Conservation (phyloP, 2,329 filamentous ascomycete species). For the Ciborinia camelliae region DNA sequence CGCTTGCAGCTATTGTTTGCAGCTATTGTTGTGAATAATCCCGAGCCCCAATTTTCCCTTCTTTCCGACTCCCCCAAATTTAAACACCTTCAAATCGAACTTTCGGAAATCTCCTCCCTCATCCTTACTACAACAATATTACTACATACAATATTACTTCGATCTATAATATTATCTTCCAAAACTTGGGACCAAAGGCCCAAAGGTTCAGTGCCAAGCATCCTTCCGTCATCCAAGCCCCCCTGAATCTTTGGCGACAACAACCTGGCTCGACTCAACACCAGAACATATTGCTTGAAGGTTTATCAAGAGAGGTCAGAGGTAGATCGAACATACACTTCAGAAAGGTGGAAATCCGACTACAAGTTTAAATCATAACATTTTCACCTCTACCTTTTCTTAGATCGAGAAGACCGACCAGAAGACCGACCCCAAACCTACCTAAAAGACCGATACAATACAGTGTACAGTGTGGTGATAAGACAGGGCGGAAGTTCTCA, state of each 20-base stretch:
- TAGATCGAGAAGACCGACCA: neutral
- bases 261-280: too few relatives aligned
- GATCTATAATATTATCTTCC: neutral
- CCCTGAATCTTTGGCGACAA: neutral
- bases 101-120: neutral
- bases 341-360: neutral
- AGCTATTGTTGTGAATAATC: neutral
- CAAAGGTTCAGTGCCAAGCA: neutral
- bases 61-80: neutral
- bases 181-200: neutral
- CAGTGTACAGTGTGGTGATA: too few relatives aligned
- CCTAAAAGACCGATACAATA: too few relatives aligned
- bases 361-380: neutral
- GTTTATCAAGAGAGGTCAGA: neutral
- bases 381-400: neutral
- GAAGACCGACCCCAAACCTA: too few relatives aligned
- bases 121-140: neutral
- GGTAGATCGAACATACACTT: neutral
- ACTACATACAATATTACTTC: neutral
- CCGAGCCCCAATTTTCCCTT: too few relatives aligned
- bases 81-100: neutral
- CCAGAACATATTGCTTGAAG: neutral
- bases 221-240: neutral
- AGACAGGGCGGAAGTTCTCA: neutral
- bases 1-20: neutral